These are phyloP conservation scores for Delonix regia DNA, from an alignment of 306 rosid genomes.

Conservation along the genomic window DNA sequence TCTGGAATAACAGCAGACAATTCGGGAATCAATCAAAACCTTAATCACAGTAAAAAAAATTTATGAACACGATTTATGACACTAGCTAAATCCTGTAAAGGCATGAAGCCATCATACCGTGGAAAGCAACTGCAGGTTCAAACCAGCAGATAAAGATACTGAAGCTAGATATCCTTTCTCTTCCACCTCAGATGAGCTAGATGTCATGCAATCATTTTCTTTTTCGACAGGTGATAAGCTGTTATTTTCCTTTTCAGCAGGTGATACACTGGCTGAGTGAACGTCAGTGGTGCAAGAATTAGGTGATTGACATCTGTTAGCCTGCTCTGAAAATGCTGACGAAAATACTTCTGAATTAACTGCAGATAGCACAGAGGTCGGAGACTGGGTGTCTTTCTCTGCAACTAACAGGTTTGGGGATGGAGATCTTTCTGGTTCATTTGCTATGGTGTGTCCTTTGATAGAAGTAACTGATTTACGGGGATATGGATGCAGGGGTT, in stretches of 20 bases:
- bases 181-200: conserved; percentile 55
- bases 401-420: conserved; percentile 52
- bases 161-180: conserved; percentile 50
- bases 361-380: conserved; percentile 72
- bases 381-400: conserved; percentile 72
- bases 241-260: conserved; percentile 58
- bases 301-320: conserved; percentile 64
- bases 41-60: not conserved
- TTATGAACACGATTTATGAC: not conserved
- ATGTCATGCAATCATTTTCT: conserved; percentile 57
- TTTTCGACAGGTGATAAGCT: conserved; percentile 53
- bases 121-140: conserved; percentile 33
- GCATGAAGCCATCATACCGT: conserved; percentile 53
- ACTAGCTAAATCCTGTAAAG: conserved; percentile 20
- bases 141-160: conserved; percentile 36
- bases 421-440: conserved; percentile 61
- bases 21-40: conserved; percentile 19
- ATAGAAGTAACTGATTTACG: conserved; percentile 62
- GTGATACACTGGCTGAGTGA: conserved; percentile 50
- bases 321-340: conserved; percentile 55
- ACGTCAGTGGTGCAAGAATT: conserved; percentile 71
- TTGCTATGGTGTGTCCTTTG: conserved; percentile 43
- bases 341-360: conserved; percentile 57
- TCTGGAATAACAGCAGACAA: conserved; percentile 50
- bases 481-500: conserved; percentile 95